A percentile compares a stretch with the other conserved stretches of the same genome.
phyloP scores from a whole-genome alignment of 371 early-diverging fungal genomes.

The Apophysomyces trapeziformis region DNA sequence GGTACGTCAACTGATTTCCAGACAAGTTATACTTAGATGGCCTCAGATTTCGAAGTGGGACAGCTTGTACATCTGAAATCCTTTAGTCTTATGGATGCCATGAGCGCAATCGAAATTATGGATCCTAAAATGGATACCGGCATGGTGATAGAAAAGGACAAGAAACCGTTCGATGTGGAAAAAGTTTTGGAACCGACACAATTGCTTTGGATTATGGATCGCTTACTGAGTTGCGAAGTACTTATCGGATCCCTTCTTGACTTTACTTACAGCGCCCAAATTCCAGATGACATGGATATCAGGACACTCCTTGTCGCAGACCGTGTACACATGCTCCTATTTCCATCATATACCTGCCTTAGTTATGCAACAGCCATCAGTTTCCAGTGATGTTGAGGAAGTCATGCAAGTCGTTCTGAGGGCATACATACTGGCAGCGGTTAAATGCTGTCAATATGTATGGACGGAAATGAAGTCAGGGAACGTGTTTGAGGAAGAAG shows the following conservation, averaged over 20 bases:
- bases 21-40: background rate
- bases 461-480: conserved; percentile 68
- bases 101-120: conserved; percentile 86
- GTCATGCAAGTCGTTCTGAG: conserved; percentile 51
- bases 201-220: conserved; percentile 70
- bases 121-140: conserved; percentile 87
- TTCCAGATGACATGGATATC: conserved; percentile 74
- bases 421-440: conserved; percentile 56
- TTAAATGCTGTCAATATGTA: conserved; percentile 60
- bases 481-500: conserved; percentile 75
- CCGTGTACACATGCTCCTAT: conserved; percentile 73
- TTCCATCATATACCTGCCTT: conserved; percentile 58
- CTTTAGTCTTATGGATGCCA: conserved; percentile 75
- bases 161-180: conserved; percentile 49
- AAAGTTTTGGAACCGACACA: conserved; percentile 43
- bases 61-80: conserved; percentile 64
- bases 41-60: conserved; percentile 65
- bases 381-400: conserved; percentile 20
- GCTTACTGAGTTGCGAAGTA: conserved; percentile 67
- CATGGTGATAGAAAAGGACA: conserved; percentile 51
- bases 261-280: background rate
- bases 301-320: conserved; percentile 75
- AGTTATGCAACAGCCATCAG: conserved; percentile 24
- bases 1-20: conserved; percentile 36
- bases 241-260: background rate